Evolutionary conservation across 352 stramenopile genomes (phyloP), one percentile per base, ranked within the genome.

Genomic region (Albugo candida): DNA sequence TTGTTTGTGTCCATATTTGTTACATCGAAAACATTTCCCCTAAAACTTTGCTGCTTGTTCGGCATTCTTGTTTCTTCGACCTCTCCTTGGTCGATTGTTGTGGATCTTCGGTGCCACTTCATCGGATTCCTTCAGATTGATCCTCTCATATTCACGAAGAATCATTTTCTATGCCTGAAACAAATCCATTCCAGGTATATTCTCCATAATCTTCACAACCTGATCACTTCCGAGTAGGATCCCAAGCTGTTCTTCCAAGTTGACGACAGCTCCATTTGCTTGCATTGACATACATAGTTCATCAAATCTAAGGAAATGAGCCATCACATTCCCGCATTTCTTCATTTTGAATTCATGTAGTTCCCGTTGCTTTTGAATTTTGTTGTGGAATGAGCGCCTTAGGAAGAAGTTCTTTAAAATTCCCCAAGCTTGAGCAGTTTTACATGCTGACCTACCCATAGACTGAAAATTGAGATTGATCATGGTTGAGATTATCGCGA

Each of bases 151-250:
- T 18, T 62, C 51, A 4, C 52, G 18, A 2, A 40, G 36, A 34
- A 62, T 37, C 51, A 56, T 62, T 21, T 59, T 36, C 21, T 62
- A 55, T 14, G 47, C 55, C 5, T 55, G 38, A 0, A 62, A 18
- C 24, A 31, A 10, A 8, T 3, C 24, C 24, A 31, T 10, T 8
- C 24, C 24, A 11, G 36, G 47, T 3, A 52, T 46, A 13, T 24
- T 45, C 4, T 20, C 36, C 10, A 55, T 37, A 0, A 44, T 40
- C 21, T 62, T 49, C 10, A 53, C 50, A 19, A 55, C 54, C 1
- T 27, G 41, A 10, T 59, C 31, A 17, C 53, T 61, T 16, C 39
- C 36, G 0, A 56, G 46, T 31, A 31, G 8, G 3, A 31, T 8
- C 24, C 3, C 24, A 0, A 59, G 45, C 5, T 44, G 20, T 51